phyloP scores from a whole-genome alignment of 495 filamentous ascomycete species.

The Penicillium roqueforti region DNA sequence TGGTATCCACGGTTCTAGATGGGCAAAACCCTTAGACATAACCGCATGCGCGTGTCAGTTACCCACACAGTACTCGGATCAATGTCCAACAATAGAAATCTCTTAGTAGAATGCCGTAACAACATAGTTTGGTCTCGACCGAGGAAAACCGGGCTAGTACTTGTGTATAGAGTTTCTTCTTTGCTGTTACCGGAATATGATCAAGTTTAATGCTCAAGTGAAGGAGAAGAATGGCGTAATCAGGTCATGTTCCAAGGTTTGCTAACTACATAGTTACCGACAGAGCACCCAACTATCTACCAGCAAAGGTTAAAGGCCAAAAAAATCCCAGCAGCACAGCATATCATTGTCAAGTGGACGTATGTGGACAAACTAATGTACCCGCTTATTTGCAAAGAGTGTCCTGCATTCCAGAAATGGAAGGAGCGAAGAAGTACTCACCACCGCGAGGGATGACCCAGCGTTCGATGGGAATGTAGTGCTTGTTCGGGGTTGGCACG shows the following conservation, averaged over 20 bases:
- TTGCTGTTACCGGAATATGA: no score
- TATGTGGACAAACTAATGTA: no score
- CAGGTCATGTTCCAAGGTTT: no score
- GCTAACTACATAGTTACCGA: no score
- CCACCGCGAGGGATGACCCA: conserved; percentile 1
- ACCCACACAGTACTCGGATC: not conserved
- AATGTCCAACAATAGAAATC: not conserved
- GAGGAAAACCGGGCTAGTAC: not conserved
- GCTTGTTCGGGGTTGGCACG: not conserved
- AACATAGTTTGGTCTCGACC: not conserved
- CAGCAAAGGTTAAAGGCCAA: no score
- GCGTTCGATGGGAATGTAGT: not conserved
- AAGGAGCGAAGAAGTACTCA: conserved; percentile 6
- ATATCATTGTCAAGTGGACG: not conserved
- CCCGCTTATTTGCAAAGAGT: not conserved
- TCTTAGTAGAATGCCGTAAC: not conserved
- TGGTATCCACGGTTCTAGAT: not conserved
- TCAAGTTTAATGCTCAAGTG: not conserved
- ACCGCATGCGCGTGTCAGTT: not conserved
- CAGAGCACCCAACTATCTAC: no score
- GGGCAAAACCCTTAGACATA: not conserved
- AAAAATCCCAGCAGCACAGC: not conserved
- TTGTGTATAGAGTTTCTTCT: no score
- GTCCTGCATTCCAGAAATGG: not conserved
- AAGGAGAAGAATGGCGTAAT: not conserved